Conservation (phyloP, 2,329 filamentous ascomycete species). For the Atkinsonella texensis region DNA sequence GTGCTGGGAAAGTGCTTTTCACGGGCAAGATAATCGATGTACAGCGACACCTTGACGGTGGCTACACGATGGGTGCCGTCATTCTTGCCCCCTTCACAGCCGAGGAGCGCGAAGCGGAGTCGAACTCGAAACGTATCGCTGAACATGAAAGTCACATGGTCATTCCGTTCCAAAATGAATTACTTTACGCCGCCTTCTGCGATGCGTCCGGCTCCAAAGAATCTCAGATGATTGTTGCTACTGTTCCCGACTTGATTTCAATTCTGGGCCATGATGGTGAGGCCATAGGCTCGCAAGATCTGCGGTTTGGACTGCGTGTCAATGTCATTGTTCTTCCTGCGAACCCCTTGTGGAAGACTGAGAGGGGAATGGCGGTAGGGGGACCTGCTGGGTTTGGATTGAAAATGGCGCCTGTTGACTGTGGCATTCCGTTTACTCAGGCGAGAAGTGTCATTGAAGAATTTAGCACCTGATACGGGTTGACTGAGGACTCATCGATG, state of each 20-base stretch:
- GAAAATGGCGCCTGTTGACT: conserved; percentile 10
- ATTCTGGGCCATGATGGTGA: conserved; percentile 31
- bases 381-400: conserved; percentile 22
- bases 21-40: conserved; percentile 29
- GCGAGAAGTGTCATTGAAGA: conserved; percentile 39
- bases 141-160: conserved; percentile 20
- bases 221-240: conserved; percentile 20
- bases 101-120: conserved; percentile 17
- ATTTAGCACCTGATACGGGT: conserved; percentile 17
- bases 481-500: too few species aligned
- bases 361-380: conserved; percentile 21
- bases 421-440: conserved; percentile 27
- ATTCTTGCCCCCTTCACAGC: conserved; percentile 20
- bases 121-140: conserved; percentile 5
- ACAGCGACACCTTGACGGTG: conserved; percentile 23
- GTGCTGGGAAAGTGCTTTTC: conserved; percentile 24
- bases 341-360: conserved; percentile 36
- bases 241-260: conserved; percentile 25
- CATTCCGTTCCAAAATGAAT: conserved; percentile 32
- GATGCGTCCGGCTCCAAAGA: conserved; percentile 19
- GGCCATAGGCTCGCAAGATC: conserved; percentile 36
- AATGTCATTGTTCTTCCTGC: conserved; percentile 37
- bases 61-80: conserved; percentile 29
- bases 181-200: conserved; percentile 23
- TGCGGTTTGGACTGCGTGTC: conserved; percentile 38